Base-by-base conservation (phyloP, 2,329 filamentous ascomycete genomes). In the Monilinia polystroma region DNA sequence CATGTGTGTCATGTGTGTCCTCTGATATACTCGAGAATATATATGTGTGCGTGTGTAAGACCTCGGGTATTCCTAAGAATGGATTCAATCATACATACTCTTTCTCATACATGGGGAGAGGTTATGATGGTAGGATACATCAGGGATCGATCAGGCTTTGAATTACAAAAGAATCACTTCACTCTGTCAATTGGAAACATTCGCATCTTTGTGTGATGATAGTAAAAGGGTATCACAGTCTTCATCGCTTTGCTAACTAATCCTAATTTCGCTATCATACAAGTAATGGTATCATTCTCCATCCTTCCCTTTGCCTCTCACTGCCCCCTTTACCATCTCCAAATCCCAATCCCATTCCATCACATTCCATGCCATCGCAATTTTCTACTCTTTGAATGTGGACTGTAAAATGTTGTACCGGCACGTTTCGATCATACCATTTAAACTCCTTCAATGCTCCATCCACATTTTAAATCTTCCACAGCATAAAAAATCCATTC, bases 281-380 rank as follows among this genome's bases (percentile, higher is more conserved):
- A 66, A 54, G 54, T 54, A 66, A 66, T 62, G 64, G 64, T 66
- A 66, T 66, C 64, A 35, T 65, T 65, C 63, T 52, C 45, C 47
- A 52, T 53, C 64, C 8, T 62, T 47, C 16, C 43, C 35, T 54
- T 38, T 49, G 11, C 43, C n/a, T 35, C 23, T 32, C 38, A 14
- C n/a, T 35, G 12, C 4, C 26, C n/a, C 18, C 56, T 32, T 62
- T 35, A 54, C 20, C 20, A 32, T 51, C 54, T 52, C 38, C 38
- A 52, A 45, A 14, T 52, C 47, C 35, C 64, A 43, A 38, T 26
- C 14, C 43, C 38, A 49, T 11, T 35, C 20, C 54, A n/a, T 62
- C 26, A 8, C 35, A 45, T 66, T 26, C 47, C 56, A 53, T 38
- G 16, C 18, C 29, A 63, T 60, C 32, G 32, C 45, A 26, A 4